A percentile compares a stretch with the other conserved stretches of the same genome.
Evolutionary conservation across 192 early-diverging fungal genomes (phyloP).

Genomic region (Radiomyces spectabilis): DNA sequence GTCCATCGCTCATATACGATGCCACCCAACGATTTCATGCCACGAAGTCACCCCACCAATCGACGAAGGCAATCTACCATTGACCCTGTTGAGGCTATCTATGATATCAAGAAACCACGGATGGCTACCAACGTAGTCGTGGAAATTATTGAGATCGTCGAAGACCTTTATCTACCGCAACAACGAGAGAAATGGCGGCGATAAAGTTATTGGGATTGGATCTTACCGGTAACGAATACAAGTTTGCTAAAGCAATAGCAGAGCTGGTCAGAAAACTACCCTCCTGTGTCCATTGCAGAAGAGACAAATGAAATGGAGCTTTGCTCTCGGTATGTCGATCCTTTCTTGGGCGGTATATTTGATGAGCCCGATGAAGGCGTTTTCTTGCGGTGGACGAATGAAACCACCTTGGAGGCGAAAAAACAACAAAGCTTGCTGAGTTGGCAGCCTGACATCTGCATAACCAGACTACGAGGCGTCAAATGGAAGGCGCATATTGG

Average conservation of each 20-base stretch:
- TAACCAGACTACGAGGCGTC: conserved; percentile 5
- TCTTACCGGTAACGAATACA: too few relatives aligned
- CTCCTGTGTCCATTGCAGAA: not conserved
- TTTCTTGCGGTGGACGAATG: conserved; percentile 10
- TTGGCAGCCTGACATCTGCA: conserved; percentile 4
- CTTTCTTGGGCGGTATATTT: conserved; percentile 8
- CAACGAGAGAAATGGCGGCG: too few relatives aligned
- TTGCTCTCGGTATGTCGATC: not conserved
- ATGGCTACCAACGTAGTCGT: too few relatives aligned
- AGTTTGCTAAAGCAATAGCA: too few relatives aligned
- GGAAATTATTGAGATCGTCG: too few relatives aligned
- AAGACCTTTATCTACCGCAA: too few relatives aligned
- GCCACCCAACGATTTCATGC: too few relatives aligned
- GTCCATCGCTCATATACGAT: too few relatives aligned
- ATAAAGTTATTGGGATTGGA: not conserved
- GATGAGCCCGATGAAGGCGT: conserved; percentile 13
- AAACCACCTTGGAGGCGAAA: conserved; percentile 11
- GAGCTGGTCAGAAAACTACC: not conserved
- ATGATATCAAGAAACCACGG: too few relatives aligned
- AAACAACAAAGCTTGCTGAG: conserved; percentile 2
- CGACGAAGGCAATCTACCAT: too few relatives aligned
- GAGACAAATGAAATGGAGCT: not conserved
- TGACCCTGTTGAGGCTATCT: too few relatives aligned
- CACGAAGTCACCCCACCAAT: too few relatives aligned
- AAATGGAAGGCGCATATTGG: conserved; percentile 5